These are phyloP conservation scores for Penicillium sp. DNA, from an alignment of 2,329 filamentous ascomycete genomes.

Conservation along the genomic window DNA sequence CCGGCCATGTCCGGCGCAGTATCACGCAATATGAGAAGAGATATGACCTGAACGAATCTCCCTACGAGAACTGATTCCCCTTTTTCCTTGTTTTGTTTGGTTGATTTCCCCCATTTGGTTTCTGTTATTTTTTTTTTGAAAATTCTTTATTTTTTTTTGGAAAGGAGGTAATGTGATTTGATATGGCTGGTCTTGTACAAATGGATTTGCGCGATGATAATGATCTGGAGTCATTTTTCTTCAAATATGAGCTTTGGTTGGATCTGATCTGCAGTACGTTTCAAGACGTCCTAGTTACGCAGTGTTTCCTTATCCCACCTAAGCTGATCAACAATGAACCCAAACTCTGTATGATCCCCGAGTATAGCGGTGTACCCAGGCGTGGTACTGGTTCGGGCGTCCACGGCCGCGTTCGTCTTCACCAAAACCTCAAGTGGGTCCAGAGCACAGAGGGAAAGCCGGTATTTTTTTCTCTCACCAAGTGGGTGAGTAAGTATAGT, in stretches of 20 bases:
- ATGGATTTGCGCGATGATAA: neutral
- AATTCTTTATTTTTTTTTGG: no score
- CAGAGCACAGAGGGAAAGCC: neutral
- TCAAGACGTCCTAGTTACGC: neutral
- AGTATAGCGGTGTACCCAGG: neutral
- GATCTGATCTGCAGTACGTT: neutral
- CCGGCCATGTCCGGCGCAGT: constrained; percentile 23
- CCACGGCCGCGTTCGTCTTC: constrained; percentile 1
- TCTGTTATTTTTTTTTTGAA: neutral
- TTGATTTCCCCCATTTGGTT: neutral
- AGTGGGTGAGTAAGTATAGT: no score
- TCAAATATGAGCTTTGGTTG: neutral
- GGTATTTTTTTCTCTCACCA: neutral
- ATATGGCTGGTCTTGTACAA: neutral
- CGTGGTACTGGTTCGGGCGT: neutral
- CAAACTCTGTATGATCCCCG: neutral
- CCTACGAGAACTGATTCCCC: constrained; percentile 25
- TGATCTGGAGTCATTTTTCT: neutral
- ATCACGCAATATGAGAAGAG: constrained; percentile 25
- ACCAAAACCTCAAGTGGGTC: neutral
- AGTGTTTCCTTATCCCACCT: neutral
- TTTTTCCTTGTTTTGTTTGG: neutral
- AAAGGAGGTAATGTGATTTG: neutral
- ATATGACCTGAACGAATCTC: constrained; percentile 31
- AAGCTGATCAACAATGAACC: neutral